Evolutionary conservation across 495 filamentous ascomycete species (phyloP).

Genomic region (Astrothelium macrocarpum): DNA sequence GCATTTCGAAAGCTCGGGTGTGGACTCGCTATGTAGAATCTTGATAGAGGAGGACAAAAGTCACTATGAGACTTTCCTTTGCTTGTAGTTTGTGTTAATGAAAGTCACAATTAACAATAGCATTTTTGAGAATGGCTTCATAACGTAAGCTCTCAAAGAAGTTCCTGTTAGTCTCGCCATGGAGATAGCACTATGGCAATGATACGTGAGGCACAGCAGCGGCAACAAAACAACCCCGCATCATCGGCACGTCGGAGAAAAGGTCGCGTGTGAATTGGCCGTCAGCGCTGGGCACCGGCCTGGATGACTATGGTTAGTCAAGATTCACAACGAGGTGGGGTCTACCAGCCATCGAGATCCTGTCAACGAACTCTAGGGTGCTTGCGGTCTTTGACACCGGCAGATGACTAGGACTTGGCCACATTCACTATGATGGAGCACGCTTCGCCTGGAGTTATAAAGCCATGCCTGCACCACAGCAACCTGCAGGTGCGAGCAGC

Average conservation of each 20-base stretch:
- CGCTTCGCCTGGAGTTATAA: not conserved
- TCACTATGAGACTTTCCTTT: no score
- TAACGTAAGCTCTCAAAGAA: not conserved
- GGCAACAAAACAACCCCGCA: not conserved
- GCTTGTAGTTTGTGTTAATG: no score
- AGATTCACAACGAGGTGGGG: not conserved
- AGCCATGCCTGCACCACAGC: not conserved
- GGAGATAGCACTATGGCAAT: no score
- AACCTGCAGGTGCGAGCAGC: not conserved
- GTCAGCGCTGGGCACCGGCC: not conserved
- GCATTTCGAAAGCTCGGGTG: no score
- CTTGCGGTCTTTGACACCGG: not conserved
- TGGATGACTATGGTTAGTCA: slow-evolving; percentile 1
- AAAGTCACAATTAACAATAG: not conserved
- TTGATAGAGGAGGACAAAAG: no score
- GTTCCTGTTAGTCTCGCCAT: not conserved
- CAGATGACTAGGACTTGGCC: not conserved
- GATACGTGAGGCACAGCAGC: not conserved
- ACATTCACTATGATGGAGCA: no score
- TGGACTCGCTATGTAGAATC: no score
- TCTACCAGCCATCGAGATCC: not conserved
- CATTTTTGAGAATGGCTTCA: not conserved
- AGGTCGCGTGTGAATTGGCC: not conserved
- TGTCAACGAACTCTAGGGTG: not conserved
- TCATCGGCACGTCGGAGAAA: not conserved